These are phyloP conservation scores for Fusarium sp. DNA, from an alignment of 2,329 filamentous ascomycete genomes.

Conservation along the genomic window DNA sequence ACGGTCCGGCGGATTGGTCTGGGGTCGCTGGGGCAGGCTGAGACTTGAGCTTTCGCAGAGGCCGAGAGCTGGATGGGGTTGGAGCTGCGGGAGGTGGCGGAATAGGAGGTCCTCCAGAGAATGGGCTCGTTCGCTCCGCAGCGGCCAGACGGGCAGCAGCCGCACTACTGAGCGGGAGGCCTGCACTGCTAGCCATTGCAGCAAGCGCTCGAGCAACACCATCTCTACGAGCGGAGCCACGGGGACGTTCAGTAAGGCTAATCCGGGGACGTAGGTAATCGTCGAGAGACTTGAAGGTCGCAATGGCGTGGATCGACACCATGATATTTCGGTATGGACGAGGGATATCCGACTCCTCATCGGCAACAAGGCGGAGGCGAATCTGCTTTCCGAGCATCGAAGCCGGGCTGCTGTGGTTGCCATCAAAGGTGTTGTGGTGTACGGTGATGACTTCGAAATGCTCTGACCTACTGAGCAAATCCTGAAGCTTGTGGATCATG, in stretches of 20 bases:
- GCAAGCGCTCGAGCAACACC: conserved; percentile 78
- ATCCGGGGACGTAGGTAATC: conserved; percentile 95
- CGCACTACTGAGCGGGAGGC: conserved; percentile 65
- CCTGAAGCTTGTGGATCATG: conserved; percentile 93
- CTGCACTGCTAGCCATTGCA: conserved; percentile 79
- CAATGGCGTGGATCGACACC: conserved; percentile 98
- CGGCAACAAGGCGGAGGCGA: conserved; percentile 86
- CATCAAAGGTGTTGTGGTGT: conserved; percentile 91
- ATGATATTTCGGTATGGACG: conserved; percentile 91
- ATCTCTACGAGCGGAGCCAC: conserved; percentile 68
- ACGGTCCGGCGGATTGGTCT: conserved; percentile 60
- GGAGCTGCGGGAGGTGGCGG: conserved; percentile 53
- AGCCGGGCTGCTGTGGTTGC: conserved; percentile 88
- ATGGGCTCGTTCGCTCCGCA: conserved; percentile 56
- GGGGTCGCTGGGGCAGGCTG: conserved; percentile 60
- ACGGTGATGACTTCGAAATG: conserved; percentile 98
- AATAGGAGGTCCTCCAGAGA: conserved; percentile 53
- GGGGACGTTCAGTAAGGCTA: conserved; percentile 77
- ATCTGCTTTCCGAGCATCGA: conserved; percentile 98
- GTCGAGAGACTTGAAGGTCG: conserved; percentile 95
- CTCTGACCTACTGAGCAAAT: conserved; percentile 94
- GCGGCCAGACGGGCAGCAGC: conserved; percentile 57
- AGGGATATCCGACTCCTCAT: conserved; percentile 91
- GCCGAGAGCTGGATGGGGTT: conserved; percentile 58
- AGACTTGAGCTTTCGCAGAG: conserved; percentile 59